Evolutionary conservation across 139 green algal species (phyloP).

Genomic region (Chlorella sp.): DNA sequence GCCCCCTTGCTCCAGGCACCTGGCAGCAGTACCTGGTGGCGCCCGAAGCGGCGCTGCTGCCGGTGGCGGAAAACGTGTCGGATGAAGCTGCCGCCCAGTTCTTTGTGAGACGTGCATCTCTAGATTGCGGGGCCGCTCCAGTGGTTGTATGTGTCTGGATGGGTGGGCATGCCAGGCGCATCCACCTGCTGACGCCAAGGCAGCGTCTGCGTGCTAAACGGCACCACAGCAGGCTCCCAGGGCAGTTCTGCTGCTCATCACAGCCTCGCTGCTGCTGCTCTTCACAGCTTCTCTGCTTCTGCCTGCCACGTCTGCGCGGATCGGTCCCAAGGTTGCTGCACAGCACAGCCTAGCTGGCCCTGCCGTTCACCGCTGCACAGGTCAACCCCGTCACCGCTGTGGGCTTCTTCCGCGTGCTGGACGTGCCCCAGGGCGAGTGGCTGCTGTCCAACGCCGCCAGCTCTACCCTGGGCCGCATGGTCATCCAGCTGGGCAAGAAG

Average conservation of each 20-base stretch:
- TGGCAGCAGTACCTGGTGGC: constrained; percentile 58
- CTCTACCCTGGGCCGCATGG: constrained; percentile 53
- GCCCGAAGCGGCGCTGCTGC: constrained; percentile 36
- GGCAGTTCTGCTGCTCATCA: too few relatives aligned
- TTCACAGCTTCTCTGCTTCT: too few relatives aligned
- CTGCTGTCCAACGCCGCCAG: constrained; percentile 57
- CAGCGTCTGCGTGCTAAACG: too few relatives aligned
- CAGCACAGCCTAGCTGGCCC: not conserved
- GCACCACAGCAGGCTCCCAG: too few relatives aligned
- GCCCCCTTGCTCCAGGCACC: constrained; percentile 25
- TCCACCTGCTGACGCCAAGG: too few relatives aligned
- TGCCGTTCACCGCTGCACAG: not conserved
- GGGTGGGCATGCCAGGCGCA: too few relatives aligned
- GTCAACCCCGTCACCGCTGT: constrained; percentile 45
- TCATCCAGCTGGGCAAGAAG: constrained; percentile 32
- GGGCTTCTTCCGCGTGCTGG: constrained; percentile 53
- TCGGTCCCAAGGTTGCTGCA: too few relatives aligned
- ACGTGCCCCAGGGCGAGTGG: constrained; percentile 45
- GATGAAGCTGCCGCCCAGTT: constrained; percentile 55
- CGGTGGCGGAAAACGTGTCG: not conserved
- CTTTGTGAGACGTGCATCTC: constrained; percentile 12
- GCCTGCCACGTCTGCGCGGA: too few relatives aligned
- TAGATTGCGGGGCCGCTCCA: too few relatives aligned
- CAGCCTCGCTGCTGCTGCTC: too few relatives aligned
- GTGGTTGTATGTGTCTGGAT: too few relatives aligned